phyloP scores from a whole-genome alignment of 2,329 filamentous ascomycete genomes.

The Ascochyta viciae-villosae region DNA sequence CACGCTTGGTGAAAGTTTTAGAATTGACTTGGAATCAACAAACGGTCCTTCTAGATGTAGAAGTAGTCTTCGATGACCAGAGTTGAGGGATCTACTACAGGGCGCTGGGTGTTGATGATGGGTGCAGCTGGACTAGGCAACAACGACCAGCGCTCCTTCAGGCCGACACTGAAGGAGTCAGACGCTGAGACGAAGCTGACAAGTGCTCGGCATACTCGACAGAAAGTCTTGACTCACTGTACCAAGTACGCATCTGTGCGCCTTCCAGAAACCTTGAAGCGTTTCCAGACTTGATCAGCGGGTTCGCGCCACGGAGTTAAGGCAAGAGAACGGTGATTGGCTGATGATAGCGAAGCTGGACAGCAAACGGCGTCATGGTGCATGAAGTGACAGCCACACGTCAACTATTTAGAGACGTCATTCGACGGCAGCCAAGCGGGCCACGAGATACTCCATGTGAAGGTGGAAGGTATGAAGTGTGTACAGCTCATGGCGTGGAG shows the following conservation, averaged over 20 bases:
- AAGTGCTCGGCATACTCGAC: neutral
- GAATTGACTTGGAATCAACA: too few species aligned
- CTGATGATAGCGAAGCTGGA: neutral
- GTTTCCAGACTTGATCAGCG: neutral
- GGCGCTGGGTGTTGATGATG: neutral
- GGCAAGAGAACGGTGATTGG: slow-evolving; percentile 11
- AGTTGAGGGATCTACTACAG: too few species aligned
- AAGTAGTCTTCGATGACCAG: neutral
- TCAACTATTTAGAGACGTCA: slow-evolving; percentile 8
- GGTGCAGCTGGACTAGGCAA: slow-evolving; percentile 5
- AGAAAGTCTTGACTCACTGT: slow-evolving; percentile 3
- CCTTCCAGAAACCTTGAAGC: slow-evolving; percentile 10
- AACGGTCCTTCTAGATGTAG: too few species aligned
- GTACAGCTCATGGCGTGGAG: neutral
- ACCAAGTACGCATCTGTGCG: neutral
- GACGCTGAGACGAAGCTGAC: neutral
- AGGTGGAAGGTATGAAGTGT: neutral
- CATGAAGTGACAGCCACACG: slow-evolving; percentile 11
- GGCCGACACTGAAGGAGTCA: slow-evolving; percentile 6
- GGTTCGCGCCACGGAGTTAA: slow-evolving; percentile 8
- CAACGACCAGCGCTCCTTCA: neutral
- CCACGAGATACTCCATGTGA: too few species aligned
- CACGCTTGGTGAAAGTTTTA: too few species aligned
- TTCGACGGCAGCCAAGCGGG: slow-evolving; percentile 2
- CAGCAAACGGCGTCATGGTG: slow-evolving; percentile 11